Percentiles rank a stretch among this genome's conserved stretches.
These are phyloP conservation scores for Phytopythium boreale DNA, from an alignment of 352 stramenopile species.

Conservation along the genomic window DNA sequence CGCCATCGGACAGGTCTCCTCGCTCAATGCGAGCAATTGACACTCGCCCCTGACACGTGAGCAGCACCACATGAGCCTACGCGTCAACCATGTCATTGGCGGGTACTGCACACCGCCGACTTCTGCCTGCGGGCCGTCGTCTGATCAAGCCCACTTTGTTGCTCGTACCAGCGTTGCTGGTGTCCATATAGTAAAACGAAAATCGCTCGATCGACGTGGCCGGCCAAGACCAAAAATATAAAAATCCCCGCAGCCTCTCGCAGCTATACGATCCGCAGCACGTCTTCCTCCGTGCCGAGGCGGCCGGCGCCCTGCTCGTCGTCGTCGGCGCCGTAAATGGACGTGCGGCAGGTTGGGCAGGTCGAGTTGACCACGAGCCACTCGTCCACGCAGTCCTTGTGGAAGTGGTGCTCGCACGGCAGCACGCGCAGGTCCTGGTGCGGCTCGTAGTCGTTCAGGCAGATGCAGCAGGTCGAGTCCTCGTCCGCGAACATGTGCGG, in stretches of 20 bases:
- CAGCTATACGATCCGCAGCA: conserved; percentile 53
- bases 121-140: too few species aligned
- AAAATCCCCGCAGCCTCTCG: neutral
- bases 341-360: conserved; percentile 85
- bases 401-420: conserved; percentile 95
- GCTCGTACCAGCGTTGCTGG: neutral
- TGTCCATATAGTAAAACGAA: neutral
- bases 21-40: conserved; percentile 15
- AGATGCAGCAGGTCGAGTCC: conserved; percentile 91
- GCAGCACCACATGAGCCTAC: too few species aligned
- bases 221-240: neutral
- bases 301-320: conserved; percentile 13
- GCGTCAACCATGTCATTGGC: neutral
- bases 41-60: conserved; percentile 1
- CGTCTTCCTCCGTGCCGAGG: conserved; percentile 51
- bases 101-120: too few species aligned
- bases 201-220: neutral
- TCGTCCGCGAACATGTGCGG: conserved; percentile 65
- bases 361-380: conserved; percentile 88
- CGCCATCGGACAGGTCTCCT: conserved; percentile 14
- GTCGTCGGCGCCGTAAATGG: conserved; percentile 49
- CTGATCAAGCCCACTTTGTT: neutral
- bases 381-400: conserved; percentile 89
- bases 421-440: conserved; percentile 91
- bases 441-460: conserved; percentile 84